These are phyloP conservation scores for Stagonosporopsis rhizophila DNA, from an alignment of 2,329 filamentous ascomycete genomes.

Conservation along the genomic window DNA sequence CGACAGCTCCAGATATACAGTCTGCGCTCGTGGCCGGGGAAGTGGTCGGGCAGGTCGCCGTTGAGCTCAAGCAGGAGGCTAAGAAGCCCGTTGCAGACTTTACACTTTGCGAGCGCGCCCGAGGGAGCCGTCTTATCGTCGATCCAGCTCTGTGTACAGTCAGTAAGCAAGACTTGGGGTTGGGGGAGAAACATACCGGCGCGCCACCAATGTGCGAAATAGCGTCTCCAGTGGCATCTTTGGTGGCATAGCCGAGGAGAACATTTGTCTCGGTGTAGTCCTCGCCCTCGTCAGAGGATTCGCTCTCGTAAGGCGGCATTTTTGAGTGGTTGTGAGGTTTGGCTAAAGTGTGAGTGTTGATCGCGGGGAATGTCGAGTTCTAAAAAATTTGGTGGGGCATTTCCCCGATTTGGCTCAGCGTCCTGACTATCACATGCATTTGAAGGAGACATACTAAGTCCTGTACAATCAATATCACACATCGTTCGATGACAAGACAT, in stretches of 20 bases:
- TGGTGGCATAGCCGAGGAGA: slow-evolving; percentile 85
- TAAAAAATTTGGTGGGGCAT: slow-evolving; percentile 14
- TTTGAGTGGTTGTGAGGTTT: slow-evolving; percentile 1
- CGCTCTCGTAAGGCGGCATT: slow-evolving; percentile 86
- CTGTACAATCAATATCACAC: background rate
- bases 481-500: background rate
- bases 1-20: slow-evolving; percentile 87
- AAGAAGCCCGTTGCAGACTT: slow-evolving; percentile 84
- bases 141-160: slow-evolving; percentile 72
- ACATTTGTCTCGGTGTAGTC: slow-evolving; percentile 83
- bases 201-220: slow-evolving; percentile 88
- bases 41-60: slow-evolving; percentile 84
- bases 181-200: slow-evolving; percentile 68
- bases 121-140: slow-evolving; percentile 74
- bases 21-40: slow-evolving; percentile 85
- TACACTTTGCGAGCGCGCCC: slow-evolving; percentile 81
- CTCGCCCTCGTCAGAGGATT: slow-evolving; percentile 74
- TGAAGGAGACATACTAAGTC: background rate
- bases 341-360: slow-evolving; percentile 1
- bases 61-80: slow-evolving; percentile 88
- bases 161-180: background rate
- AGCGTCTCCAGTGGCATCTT: slow-evolving; percentile 78
- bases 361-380: slow-evolving; percentile 3
- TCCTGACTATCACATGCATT: background rate
- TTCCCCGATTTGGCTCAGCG: background rate